Percentiles rank a stretch among this genome's conserved stretches.
Evolutionary conservation across 2,329 filamentous ascomycete genomes (phyloP).

Genomic region (Penicillium sp.): DNA sequence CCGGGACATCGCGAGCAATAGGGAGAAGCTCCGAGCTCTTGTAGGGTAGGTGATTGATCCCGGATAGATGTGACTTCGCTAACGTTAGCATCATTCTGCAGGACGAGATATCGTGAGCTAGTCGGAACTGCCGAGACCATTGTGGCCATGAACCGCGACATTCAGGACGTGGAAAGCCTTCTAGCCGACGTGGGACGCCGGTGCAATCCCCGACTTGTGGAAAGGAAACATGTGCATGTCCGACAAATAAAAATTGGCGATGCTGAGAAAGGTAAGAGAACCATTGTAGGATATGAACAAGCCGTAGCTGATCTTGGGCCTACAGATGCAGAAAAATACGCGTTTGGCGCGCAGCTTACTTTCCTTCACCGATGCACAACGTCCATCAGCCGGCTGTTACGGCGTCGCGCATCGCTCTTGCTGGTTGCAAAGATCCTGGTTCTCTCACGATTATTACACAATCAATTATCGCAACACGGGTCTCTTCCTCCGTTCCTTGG

Average conservation of each 20-base stretch:
- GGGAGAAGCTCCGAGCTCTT: slow-evolving; percentile 62
- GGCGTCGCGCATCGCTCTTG: slow-evolving; percentile 50
- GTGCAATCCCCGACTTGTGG: slow-evolving; percentile 70
- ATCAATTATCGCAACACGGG: slow-evolving; percentile 60
- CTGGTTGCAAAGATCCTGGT: slow-evolving; percentile 68
- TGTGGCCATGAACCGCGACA: slow-evolving; percentile 78
- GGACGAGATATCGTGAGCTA: slow-evolving; percentile 75
- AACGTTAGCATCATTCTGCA: slow-evolving; percentile 26
- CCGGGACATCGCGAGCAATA: slow-evolving; percentile 59
- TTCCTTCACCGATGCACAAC: slow-evolving; percentile 56
- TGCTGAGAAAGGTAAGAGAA: slow-evolving; percentile 31
- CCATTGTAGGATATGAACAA: not conserved
- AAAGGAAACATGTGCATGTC: slow-evolving; percentile 61
- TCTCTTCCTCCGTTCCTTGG: slow-evolving; percentile 55
- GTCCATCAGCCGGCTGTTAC: slow-evolving; percentile 53
- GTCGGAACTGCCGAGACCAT: slow-evolving; percentile 93
- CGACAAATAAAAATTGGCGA: slow-evolving; percentile 44
- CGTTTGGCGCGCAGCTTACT: slow-evolving; percentile 55
- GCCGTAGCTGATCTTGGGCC: slow-evolving; percentile 21
- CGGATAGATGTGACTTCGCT: slow-evolving; percentile 7
- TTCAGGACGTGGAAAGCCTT: slow-evolving; percentile 67
- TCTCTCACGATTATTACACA: slow-evolving; percentile 69
- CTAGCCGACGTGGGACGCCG: slow-evolving; percentile 69
- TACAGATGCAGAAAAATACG: slow-evolving; percentile 42
- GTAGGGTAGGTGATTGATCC: slow-evolving; percentile 54